Conservation (phyloP, 2,329 filamentous ascomycete species). For the Myrmaecium sp. region DNA sequence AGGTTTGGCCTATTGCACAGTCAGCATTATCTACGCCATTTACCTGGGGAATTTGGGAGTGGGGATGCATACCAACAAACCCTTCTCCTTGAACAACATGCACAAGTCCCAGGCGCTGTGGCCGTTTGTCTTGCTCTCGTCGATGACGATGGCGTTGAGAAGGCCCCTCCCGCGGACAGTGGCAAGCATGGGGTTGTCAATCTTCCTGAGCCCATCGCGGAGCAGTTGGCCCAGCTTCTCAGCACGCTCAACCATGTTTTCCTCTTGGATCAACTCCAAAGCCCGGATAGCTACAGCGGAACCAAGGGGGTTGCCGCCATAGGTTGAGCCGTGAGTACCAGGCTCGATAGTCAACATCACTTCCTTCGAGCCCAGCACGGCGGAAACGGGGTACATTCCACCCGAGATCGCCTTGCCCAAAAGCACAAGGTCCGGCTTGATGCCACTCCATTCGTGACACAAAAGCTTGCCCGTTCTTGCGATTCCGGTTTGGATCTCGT, state of each 20-base stretch:
- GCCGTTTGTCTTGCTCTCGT: conserved; percentile 70
- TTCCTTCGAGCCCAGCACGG: conserved; percentile 72
- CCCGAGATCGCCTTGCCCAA: conserved; percentile 96
- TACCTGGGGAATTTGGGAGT: conserved; percentile 20
- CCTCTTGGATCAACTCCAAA: conserved; percentile 83
- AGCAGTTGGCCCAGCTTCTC: conserved; percentile 69
- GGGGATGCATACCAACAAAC: conserved; percentile 54
- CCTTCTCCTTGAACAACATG: conserved; percentile 88
- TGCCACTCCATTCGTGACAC: conserved; percentile 83
- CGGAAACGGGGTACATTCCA: conserved; percentile 97
- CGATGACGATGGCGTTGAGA: conserved; percentile 89
- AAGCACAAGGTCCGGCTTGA: conserved; percentile 89
- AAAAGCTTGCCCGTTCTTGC: conserved; percentile 87
- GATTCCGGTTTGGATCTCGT: conserved; percentile 97
- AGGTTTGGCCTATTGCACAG: conserved; percentile 62
- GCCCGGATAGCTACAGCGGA: conserved; percentile 93
- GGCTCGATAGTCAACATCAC: conserved; percentile 94
- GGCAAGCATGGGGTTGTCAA: conserved; percentile 68
- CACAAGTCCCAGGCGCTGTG: conserved; percentile 93
- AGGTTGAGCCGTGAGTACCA: conserved; percentile 95
- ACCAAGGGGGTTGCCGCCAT: conserved; percentile 89
- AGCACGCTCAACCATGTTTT: conserved; percentile 69
- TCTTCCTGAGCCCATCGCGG: conserved; percentile 56
- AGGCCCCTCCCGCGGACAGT: conserved; percentile 80
- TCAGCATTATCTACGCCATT: conserved; percentile 13